Conservation (phyloP, 2,329 filamentous ascomycete species). For the Pseudogymnoascus sp. region DNA sequence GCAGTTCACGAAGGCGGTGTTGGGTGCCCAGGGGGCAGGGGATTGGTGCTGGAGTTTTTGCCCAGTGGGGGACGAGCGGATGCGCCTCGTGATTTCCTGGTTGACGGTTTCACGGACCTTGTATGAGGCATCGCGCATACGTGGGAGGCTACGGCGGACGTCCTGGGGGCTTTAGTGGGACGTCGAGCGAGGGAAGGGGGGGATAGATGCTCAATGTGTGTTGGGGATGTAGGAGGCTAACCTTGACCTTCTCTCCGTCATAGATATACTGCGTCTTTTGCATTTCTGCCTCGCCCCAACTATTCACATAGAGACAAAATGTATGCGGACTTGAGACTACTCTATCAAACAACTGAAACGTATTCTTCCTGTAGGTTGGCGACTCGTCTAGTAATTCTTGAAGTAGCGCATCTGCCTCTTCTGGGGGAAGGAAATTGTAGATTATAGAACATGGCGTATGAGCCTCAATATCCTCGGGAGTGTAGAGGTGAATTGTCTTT, state of each 20-base stretch:
- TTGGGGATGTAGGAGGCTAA: background rate
- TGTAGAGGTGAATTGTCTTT: conserved; percentile 74
- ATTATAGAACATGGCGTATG: conserved; percentile 88
- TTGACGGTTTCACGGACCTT: conserved; percentile 72
- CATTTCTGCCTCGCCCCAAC: conserved; percentile 54
- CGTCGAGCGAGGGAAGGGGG: background rate
- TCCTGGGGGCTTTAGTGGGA: conserved; percentile 39
- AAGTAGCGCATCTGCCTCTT: conserved; percentile 66
- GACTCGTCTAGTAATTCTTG: conserved; percentile 68
- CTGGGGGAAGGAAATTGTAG: conserved; percentile 73
- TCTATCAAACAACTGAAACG: conserved; percentile 82
- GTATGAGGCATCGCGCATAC: conserved; percentile 60
- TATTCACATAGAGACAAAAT: conserved; percentile 73
- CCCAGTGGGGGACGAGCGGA: conserved; percentile 52
- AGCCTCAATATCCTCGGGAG: conserved; percentile 68
- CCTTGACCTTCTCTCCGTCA: conserved; percentile 48
- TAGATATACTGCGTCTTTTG: conserved; percentile 80
- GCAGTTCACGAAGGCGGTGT: conserved; percentile 91
- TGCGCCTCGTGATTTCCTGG: conserved; percentile 62
- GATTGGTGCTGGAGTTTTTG: conserved; percentile 71
- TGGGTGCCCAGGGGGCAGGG: conserved; percentile 66
- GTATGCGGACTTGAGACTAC: conserved; percentile 82
- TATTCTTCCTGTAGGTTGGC: conserved; percentile 57
- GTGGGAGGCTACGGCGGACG: conserved; percentile 66
- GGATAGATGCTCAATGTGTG: background rate